A percentile compares a stretch with the other conserved stretches of the same genome.
Conservation (phyloP, 176 grass and related monocot species). For the Musa itinerans region DNA sequence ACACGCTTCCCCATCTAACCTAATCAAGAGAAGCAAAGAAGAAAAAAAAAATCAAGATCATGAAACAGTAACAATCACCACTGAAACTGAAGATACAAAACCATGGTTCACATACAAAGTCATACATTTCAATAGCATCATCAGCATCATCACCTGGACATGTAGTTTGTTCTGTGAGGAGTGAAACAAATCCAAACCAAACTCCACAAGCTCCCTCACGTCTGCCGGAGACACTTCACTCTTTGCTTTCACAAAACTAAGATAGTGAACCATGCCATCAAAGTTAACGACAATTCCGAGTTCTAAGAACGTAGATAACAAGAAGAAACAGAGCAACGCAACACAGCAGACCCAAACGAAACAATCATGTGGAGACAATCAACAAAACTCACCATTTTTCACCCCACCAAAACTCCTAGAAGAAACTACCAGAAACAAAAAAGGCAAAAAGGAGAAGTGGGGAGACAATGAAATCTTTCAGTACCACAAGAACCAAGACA, state of each 20-base stretch:
- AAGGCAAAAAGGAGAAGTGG: neutral
- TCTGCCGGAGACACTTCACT: constrained; percentile 71
- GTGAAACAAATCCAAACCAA: constrained; percentile 82
- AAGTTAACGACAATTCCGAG: constrained; percentile 9
- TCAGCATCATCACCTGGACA: constrained; percentile 60
- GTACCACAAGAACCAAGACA: neutral
- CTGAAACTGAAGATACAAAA: constrained; percentile 12
- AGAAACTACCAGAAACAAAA: neutral
- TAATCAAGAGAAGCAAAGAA: constrained; percentile 24
- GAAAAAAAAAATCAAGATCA: neutral
- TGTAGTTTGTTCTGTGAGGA: constrained; percentile 76
- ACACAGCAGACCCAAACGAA: neutral
- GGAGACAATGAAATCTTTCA: neutral
- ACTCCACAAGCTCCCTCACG: constrained; percentile 56
- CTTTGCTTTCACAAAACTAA: constrained; percentile 84
- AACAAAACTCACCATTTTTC: neutral
- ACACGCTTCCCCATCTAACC: constrained; percentile 84
- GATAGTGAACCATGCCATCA: constrained; percentile 11
- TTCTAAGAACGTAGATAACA: neutral
- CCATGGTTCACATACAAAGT: neutral
- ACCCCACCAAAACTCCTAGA: neutral
- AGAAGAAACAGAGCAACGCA: neutral
- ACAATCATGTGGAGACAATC: neutral
- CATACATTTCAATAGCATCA: constrained; percentile 18
- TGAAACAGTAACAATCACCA: neutral